Conservation (phyloP, 495 filamentous ascomycete genomes). For the Penicillium pancosmium region DNA sequence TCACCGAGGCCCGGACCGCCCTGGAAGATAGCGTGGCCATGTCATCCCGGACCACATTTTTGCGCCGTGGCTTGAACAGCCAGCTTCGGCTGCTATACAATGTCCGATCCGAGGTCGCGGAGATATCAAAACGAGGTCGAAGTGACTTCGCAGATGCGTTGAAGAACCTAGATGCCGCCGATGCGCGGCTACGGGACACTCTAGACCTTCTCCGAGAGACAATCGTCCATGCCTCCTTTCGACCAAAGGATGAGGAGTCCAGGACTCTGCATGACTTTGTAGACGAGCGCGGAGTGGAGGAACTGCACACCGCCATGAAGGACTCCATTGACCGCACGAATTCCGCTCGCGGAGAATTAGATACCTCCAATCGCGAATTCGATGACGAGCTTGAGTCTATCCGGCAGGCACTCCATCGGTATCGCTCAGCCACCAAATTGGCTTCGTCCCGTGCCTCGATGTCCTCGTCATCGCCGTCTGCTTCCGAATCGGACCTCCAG, state of each 20-base stretch:
- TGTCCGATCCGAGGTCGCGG: conserved; percentile 63
- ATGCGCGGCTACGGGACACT: conserved; percentile 70
- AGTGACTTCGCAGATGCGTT: conserved; percentile 66
- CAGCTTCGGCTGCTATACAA: conserved; percentile 70
- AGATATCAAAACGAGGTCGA: conserved; percentile 52
- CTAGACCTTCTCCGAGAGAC: conserved; percentile 70
- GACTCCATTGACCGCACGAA: conserved; percentile 62
- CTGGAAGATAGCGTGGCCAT: conserved; percentile 82
- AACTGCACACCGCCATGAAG: conserved; percentile 66
- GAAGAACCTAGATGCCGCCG: conserved; percentile 71
- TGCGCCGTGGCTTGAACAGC: conserved; percentile 70
- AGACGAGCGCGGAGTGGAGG: conserved; percentile 76
- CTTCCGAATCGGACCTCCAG: conserved; percentile 40
- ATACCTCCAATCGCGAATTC: conserved; percentile 49
- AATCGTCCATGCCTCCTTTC: conserved; percentile 72
- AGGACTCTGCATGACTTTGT: conserved; percentile 88
- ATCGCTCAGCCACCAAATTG: conserved; percentile 42
- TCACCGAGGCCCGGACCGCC: conserved; percentile 70
- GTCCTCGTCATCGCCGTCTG: conserved; percentile 41
- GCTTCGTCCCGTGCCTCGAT: conserved; percentile 45
- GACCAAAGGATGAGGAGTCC: conserved; percentile 64
- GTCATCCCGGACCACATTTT: conserved; percentile 74
- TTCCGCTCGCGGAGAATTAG: conserved; percentile 57
- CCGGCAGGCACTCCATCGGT: conserved; percentile 56
- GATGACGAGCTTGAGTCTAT: conserved; percentile 64